Evolutionary conservation across 257 asterid species (phyloP).

Genomic region (Scutellaria galericulata): DNA sequence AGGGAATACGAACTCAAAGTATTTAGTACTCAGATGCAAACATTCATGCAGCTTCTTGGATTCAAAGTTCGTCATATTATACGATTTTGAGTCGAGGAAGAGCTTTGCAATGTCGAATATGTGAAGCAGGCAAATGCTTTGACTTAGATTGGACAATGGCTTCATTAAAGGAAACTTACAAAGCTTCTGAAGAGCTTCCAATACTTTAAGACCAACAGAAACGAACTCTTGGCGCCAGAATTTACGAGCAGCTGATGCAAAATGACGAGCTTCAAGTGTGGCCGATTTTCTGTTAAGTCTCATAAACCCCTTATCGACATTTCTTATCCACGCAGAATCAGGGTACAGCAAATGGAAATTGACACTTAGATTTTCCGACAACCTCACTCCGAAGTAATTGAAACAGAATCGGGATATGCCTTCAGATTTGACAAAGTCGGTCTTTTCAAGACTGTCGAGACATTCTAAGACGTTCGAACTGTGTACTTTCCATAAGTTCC

Average conservation of each 20-base stretch:
- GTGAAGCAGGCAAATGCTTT: slow-evolving; percentile 41
- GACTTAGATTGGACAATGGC: slow-evolving; percentile 35
- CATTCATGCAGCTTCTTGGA: slow-evolving; percentile 28
- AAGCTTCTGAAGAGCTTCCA: slow-evolving; percentile 47
- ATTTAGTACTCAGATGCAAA: slow-evolving; percentile 29
- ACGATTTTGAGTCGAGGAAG: slow-evolving; percentile 35
- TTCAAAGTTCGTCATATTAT: slow-evolving; percentile 24
- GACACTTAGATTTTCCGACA: slow-evolving; percentile 8
- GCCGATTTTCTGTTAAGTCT: slow-evolving; percentile 28
- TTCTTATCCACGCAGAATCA: slow-evolving; percentile 55
- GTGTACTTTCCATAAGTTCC: slow-evolving; percentile 49
- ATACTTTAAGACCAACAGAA: slow-evolving; percentile 48
- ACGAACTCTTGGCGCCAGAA: slow-evolving; percentile 49
- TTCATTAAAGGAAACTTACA: slow-evolving; percentile 16
- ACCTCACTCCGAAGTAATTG: slow-evolving; percentile 62
- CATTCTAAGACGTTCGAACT: slow-evolving; percentile 41
- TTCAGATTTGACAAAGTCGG: slow-evolving; percentile 8
- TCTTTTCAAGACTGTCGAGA: slow-evolving; percentile 37
- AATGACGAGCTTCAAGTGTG: slow-evolving; percentile 45
- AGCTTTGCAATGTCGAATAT: slow-evolving; percentile 44
- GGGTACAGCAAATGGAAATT: slow-evolving; percentile 50
- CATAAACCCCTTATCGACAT: slow-evolving; percentile 36
- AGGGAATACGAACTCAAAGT: slow-evolving; percentile 50
- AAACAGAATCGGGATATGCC: slow-evolving; percentile 41
- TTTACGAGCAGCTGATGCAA: slow-evolving; percentile 48